Conservation (phyloP, 108 stramenopile genomes). For the Pseudonitzschia delicatissima region DNA sequence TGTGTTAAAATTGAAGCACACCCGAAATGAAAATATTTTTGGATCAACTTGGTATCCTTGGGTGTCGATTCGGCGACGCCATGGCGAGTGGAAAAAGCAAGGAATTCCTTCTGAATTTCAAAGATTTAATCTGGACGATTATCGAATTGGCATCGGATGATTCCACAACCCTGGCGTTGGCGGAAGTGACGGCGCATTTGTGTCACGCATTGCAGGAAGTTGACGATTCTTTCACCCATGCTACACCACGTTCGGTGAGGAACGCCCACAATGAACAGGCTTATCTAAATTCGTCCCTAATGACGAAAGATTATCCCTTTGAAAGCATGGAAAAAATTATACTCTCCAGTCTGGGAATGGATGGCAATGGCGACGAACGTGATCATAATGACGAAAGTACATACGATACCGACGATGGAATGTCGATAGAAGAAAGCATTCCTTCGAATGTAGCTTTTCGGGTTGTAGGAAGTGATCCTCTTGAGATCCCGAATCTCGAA, state of each 20-base stretch:
- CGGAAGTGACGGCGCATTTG: slow-evolving; percentile 79
- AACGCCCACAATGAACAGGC: slow-evolving; percentile 23
- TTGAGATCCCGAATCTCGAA: slow-evolving; percentile 1
- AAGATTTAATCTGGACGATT: slow-evolving; percentile 45
- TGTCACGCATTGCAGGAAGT: slow-evolving; percentile 75
- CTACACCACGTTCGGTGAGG: slow-evolving; percentile 11
- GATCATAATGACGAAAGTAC: not conserved
- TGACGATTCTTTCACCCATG: slow-evolving; percentile 1
- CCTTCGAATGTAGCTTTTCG: slow-evolving; percentile 19
- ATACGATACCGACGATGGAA: slow-evolving; percentile 4
- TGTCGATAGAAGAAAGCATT: slow-evolving; percentile 3
- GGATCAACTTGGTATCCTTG: slow-evolving; percentile 54
- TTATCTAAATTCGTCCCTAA: slow-evolving; percentile 10
- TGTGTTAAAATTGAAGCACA: slow-evolving; percentile 39
- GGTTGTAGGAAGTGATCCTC: not conserved
- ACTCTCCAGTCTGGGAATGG: slow-evolving; percentile 39
- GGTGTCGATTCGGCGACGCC: slow-evolving; percentile 61
- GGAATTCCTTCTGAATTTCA: slow-evolving; percentile 50
- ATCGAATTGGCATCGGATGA: slow-evolving; percentile 59
- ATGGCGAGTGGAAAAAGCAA: slow-evolving; percentile 56
- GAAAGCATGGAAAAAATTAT: slow-evolving; percentile 45
- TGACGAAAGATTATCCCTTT: slow-evolving; percentile 26
- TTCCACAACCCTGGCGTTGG: slow-evolving; percentile 60
- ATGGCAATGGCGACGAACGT: not conserved
- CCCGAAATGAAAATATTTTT: slow-evolving; percentile 58